Base-by-base conservation (phyloP, 768 basidiomycete species). In the Rhizopogon vulgaris region DNA sequence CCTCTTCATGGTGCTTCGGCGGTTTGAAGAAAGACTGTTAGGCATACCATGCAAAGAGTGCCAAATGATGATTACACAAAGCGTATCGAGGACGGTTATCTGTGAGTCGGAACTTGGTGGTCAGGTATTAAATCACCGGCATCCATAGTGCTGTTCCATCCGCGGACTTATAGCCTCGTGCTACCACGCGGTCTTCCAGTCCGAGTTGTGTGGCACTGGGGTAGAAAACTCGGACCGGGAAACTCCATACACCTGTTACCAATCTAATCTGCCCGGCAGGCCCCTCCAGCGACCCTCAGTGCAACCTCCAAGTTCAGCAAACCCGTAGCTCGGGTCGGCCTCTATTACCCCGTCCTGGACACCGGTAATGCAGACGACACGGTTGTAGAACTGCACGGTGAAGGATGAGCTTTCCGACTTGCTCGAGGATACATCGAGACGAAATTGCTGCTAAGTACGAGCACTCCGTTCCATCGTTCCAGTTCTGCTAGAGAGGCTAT, bases 311-410 rank as follows among this genome's bases (percentile, higher is more conserved):
- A 70, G 4, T 69, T 77, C 34, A 68, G 60, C 27, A 67, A 64
- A 24, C 85, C 86, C 3, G 76, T 71, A 0, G 88, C 85, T 51
- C 93, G 90, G 90, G 82, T 92, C 53, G 89, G 91, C 58, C 77
- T 78, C 36, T 95, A 98, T 67, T 95, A 87, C 67, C 93, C 94
- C 2, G 75, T 93, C 38, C 70, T 95, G 72, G 90, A 95, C 22
- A 3, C 22, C 22, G 3, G 22, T 10, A 64, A 60, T 25, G 82
- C 90, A 1, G 72, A 85, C 6, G 79, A 85, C 49, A 79, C 83
- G 45, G 78, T 22, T 22, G 22, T 22, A 10, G 77, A 85, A 43
- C 82, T 94, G 18, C 67, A 89, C 40, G 78, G 73, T 18, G 74
- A 75, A 79, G 37, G 84, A 83, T 3, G 61, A 67, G 18, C 62